phyloP scores from a whole-genome alignment of 2,329 filamentous ascomycete species.

The Endothia cerciana region DNA sequence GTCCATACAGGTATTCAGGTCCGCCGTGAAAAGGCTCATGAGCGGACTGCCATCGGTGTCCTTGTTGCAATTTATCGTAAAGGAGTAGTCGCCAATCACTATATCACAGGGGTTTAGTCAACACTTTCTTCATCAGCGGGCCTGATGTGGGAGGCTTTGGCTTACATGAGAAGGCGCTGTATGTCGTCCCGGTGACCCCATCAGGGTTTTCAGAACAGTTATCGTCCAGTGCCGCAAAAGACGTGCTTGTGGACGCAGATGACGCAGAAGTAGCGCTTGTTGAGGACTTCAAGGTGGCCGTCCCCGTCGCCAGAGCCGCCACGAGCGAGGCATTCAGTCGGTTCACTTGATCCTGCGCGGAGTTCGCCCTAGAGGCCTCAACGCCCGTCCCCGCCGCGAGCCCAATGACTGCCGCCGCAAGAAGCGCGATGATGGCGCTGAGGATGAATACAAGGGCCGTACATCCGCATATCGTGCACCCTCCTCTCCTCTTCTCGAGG shows the following conservation, averaged over 20 bases:
- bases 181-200: slow-evolving; percentile 43
- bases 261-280: slow-evolving; percentile 27
- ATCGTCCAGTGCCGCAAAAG: slow-evolving; percentile 41
- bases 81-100: slow-evolving; percentile 45
- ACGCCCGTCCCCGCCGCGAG: slow-evolving; percentile 50
- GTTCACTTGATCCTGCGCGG: slow-evolving; percentile 41
- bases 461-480: slow-evolving; percentile 41
- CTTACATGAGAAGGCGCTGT: slow-evolving; percentile 44
- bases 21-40: slow-evolving; percentile 46
- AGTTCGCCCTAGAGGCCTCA: slow-evolving; percentile 44
- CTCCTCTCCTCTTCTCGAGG: slow-evolving; percentile 5
- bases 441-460: slow-evolving; percentile 46
- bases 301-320: slow-evolving; percentile 31
- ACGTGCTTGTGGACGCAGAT: slow-evolving; percentile 35
- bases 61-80: slow-evolving; percentile 49
- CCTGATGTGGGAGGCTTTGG: neutral
- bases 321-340: slow-evolving; percentile 34
- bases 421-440: slow-evolving; percentile 44
- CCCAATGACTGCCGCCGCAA: slow-evolving; percentile 47
- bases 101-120: neutral
- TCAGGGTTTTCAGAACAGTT: slow-evolving; percentile 44
- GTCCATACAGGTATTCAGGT: slow-evolving; percentile 52
- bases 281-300: neutral
- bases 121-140: slow-evolving; percentile 24
- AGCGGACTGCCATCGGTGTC: slow-evolving; percentile 45